Evolutionary conservation across 2,329 filamentous ascomycete genomes (phyloP).

Genomic region (Reticulascus tulasneorum): DNA sequence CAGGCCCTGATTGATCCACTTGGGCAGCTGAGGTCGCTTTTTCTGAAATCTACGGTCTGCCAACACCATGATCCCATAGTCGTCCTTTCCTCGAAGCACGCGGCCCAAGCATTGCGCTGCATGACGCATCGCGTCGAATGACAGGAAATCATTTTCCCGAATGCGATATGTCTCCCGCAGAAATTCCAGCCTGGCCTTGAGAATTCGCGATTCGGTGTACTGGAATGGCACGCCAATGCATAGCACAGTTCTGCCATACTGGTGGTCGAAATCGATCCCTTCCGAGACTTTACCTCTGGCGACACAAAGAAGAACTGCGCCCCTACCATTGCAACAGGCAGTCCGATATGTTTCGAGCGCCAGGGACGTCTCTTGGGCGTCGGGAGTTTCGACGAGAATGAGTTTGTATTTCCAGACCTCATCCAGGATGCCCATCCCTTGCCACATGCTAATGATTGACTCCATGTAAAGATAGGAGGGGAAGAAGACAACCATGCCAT

Average conservation of each 20-base stretch:
- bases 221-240: constrained; percentile 98
- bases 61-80: constrained; percentile 99
- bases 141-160: constrained; percentile 93
- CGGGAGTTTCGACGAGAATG: constrained; percentile 94
- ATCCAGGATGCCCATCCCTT: constrained; percentile 96
- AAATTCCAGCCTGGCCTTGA: constrained; percentile 94
- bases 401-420: constrained; percentile 99
- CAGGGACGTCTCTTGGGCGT: constrained; percentile 93
- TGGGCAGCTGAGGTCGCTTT: constrained; percentile 84
- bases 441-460: constrained; percentile 98
- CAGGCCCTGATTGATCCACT: constrained; percentile 92
- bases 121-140: constrained; percentile 99
- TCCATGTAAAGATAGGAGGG: constrained; percentile 99
- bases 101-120: constrained; percentile 94
- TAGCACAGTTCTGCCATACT: constrained; percentile 91
- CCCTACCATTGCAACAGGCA: constrained; percentile 93
- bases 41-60: constrained; percentile 92
- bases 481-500: constrained; percentile 99
- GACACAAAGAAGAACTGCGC: constrained; percentile 89
- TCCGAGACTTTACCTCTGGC: constrained; percentile 96
- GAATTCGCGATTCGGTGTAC: constrained; percentile 94
- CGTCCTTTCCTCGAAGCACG: constrained; percentile 92
- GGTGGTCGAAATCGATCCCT: constrained; percentile 98
- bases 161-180: constrained; percentile 96
- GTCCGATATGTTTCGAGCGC: constrained; percentile 96